Base-by-base conservation (phyloP, 768 basidiomycete species). In the Russula griseocarnosa region DNA sequence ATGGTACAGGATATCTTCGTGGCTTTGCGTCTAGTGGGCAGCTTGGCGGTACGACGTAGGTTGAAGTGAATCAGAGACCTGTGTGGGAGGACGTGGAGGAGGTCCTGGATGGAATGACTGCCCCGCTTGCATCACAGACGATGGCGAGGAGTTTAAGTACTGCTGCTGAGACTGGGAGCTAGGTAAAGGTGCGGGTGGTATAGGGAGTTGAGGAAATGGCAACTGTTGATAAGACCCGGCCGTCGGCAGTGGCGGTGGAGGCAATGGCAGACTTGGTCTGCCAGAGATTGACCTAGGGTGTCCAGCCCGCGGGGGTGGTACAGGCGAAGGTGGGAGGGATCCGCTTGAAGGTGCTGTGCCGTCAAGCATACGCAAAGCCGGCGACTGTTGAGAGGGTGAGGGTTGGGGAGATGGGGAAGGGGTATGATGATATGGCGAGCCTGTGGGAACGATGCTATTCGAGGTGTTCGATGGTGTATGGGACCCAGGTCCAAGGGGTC, bases 241-340 rank as follows among this genome's bases (percentile, higher is more conserved):
- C 22, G 78, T 76, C 0, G 73, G 75, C 0, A 74, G 72, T 13
- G 34, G 28, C 2, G 66, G 63, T 2, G 32, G 74, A 67, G 67
- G 82, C 36, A 79, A 79, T 57, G 83, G 84, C 24, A 87, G 75
- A 67, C 80, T 79, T 9, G 81, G 76, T 42, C 78, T 79, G 54
- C 82, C 74, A n/a, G 78, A 72, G 13, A 75, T 69, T 13, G 72
- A 65, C 55, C 62, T 68, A 49, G 40, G 54, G 22, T 50, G 63
- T n/a, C 58, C 62, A 26, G 34, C n/a, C 49, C 28, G 52, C 20
- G 52, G 57, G 18, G 55, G 63, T 40, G 55, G 63, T 40, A 63
- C 53, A 1, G 69, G 58, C 2, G 69, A 57, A 14, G 61, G 60
- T 11, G 54, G 60, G n/a, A 60, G 34, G 18, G 55, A 53, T 18